Evolutionary conservation across 1,284 basidiomycete genomes (phyloP).

Genomic region (Earliella scabrosa): DNA sequence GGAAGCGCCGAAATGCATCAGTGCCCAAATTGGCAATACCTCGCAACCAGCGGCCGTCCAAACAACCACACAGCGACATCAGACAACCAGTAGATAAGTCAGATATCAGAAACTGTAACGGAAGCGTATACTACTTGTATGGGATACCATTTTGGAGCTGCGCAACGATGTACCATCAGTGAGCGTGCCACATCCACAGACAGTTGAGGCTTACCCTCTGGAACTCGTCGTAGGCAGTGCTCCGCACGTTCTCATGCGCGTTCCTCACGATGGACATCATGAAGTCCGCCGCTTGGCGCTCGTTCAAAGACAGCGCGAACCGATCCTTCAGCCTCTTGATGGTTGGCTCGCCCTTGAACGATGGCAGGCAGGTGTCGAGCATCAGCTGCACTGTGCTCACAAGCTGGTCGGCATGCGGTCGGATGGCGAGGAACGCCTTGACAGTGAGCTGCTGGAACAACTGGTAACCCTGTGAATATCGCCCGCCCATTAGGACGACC

Average conservation of each 20-base stretch:
- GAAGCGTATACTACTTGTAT: slow-evolving; percentile 17
- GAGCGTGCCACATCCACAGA: background rate
- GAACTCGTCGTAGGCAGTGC: slow-evolving; percentile 93
- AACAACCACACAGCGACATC: too few relatives aligned
- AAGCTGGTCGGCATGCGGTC: slow-evolving; percentile 90
- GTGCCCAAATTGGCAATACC: background rate
- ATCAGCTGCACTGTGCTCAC: slow-evolving; percentile 90
- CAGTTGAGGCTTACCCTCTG: slow-evolving; percentile 62
- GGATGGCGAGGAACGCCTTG: slow-evolving; percentile 94
- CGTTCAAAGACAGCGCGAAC: slow-evolving; percentile 84
- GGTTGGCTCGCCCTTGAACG: slow-evolving; percentile 95
- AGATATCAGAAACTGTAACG: too few relatives aligned
- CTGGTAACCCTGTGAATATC: slow-evolving; percentile 90
- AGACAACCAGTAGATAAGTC: too few relatives aligned
- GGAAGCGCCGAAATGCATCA: background rate
- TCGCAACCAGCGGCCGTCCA: too few relatives aligned
- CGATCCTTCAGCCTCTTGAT: slow-evolving; percentile 88
- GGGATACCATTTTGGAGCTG: slow-evolving; percentile 55
- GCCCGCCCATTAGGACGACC: slow-evolving; percentile 97
- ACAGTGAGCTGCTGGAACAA: slow-evolving; percentile 94
- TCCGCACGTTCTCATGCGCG: slow-evolving; percentile 93
- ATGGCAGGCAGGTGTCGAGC: slow-evolving; percentile 93
- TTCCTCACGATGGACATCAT: slow-evolving; percentile 91
- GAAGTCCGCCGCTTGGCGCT: slow-evolving; percentile 91
- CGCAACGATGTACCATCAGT: background rate